These are phyloP conservation scores for Ophiostoma quercus DNA, from an alignment of 2,329 filamentous ascomycete genomes.

Conservation along the genomic window DNA sequence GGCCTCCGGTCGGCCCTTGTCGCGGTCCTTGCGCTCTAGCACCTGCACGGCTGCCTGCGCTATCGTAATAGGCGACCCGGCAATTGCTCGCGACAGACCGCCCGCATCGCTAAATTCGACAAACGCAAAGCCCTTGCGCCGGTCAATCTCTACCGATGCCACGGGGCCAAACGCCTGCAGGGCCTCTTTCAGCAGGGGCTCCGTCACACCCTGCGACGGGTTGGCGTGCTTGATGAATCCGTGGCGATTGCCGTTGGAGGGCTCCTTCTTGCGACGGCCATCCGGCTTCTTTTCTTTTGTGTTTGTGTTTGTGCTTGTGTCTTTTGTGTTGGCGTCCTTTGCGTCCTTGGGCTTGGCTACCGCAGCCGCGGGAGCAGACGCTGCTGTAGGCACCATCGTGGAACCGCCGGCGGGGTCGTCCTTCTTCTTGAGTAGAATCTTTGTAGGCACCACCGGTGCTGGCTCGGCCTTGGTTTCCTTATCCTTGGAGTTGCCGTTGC, in stretches of 20 bases:
- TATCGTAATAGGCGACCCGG: constrained; percentile 73
- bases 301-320: not conserved
- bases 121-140: constrained; percentile 90
- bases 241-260: constrained; percentile 50
- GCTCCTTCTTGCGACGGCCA: constrained; percentile 17
- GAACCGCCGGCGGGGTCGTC: constrained; percentile 30
- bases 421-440: constrained; percentile 39
- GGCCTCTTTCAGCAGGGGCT: constrained; percentile 67
- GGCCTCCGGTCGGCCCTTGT: constrained; percentile 6
- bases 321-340: not conserved
- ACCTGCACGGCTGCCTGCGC: constrained; percentile 84
- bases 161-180: constrained; percentile 70
- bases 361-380: constrained; percentile 15
- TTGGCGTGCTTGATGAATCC: constrained; percentile 80
- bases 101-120: constrained; percentile 76
- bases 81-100: constrained; percentile 69
- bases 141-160: constrained; percentile 82
- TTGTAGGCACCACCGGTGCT: constrained; percentile 28
- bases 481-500: not conserved
- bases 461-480: not conserved
- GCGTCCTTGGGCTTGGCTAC: not conserved
- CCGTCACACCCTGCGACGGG: constrained; percentile 85
- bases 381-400: constrained; percentile 18
- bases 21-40: constrained; percentile 67
- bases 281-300: not conserved